Conservation (phyloP, 1,284 basidiomycete species). For the Ustilago sp. region DNA sequence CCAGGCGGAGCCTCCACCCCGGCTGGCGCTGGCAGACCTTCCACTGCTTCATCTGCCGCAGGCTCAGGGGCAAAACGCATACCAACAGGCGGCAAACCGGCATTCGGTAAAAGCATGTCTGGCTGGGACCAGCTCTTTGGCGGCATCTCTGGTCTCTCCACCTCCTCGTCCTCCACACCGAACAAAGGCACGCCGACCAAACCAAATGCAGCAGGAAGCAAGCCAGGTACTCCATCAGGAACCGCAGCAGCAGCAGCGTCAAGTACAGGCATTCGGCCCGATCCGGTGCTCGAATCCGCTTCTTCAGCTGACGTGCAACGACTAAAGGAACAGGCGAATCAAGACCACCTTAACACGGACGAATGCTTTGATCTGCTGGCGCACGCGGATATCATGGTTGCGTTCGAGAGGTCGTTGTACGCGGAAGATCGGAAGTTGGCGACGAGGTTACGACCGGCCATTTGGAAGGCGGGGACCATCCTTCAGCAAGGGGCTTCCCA, state of each 20-base stretch:
- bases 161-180: constrained; percentile 17
- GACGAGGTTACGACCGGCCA: constrained; percentile 15
- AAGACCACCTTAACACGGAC: constrained; percentile 31
- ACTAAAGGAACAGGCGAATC: constrained; percentile 9
- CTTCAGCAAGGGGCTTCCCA: constrained; percentile 3
- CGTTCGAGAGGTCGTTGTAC: constrained; percentile 40
- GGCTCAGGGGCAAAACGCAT: constrained; percentile 14
- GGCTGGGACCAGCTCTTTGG: constrained; percentile 55
- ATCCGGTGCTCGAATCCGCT: constrained; percentile 30
- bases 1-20: constrained; percentile 24
- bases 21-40: constrained; percentile 10
- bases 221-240: constrained; percentile 9
- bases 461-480: constrained; percentile 25
- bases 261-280: constrained; percentile 32
- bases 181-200: constrained; percentile 17
- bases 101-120: constrained; percentile 49
- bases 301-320: constrained; percentile 16
- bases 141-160: constrained; percentile 23
- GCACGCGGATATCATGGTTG: constrained; percentile 53
- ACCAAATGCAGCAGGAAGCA: constrained; percentile 1
- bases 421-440: constrained; percentile 29
- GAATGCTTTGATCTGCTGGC: constrained; percentile 54
- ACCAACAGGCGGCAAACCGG: constrained; percentile 27
- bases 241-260: constrained; percentile 4
- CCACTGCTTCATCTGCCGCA: constrained; percentile 3